phyloP scores from a whole-genome alignment of 116 monocot genomes.

The Trichopus zeylanicus region DNA sequence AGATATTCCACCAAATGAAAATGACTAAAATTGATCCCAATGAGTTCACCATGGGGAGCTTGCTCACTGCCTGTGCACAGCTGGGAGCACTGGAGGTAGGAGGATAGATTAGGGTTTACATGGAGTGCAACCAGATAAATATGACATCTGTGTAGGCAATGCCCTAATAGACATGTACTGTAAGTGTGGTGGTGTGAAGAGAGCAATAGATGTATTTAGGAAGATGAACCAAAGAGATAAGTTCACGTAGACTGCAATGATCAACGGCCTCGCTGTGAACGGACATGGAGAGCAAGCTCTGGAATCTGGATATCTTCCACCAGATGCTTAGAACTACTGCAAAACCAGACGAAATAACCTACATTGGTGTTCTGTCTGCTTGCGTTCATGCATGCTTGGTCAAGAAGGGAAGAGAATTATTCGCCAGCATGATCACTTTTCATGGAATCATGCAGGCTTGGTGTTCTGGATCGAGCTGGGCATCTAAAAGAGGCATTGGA shows the following conservation, averaged over 20 bases:
- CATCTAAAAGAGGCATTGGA: conserved; percentile 61
- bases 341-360: conserved; percentile 51
- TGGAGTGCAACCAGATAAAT: conserved; percentile 36
- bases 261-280: conserved; percentile 59
- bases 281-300: conserved; percentile 49
- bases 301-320: conserved; percentile 36
- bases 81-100: conserved; percentile 63
- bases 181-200: conserved; percentile 52
- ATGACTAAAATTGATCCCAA: conserved; percentile 15
- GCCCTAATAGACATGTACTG: conserved; percentile 71
- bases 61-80: conserved; percentile 69
- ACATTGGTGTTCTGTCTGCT: conserved; percentile 48
- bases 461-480: conserved; percentile 70
- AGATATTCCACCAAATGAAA: conserved; percentile 41
- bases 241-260: conserved; percentile 58
- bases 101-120: conserved; percentile 51
- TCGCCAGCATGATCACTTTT: conserved; percentile 38
- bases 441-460: conserved; percentile 58
- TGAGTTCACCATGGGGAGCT: conserved; percentile 49
- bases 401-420: conserved; percentile 48
- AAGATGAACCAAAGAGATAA: conserved; percentile 38
- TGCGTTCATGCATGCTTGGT: conserved; percentile 59
- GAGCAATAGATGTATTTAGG: conserved; percentile 33
- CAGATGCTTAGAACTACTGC: conserved; percentile 35
- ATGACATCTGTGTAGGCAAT: conserved; percentile 32